A percentile compares a stretch with the other conserved stretches of the same genome.
These are phyloP conservation scores for Trichoderma parareesei DNA, from an alignment of 495 filamentous ascomycete species.

Conservation along the genomic window DNA sequence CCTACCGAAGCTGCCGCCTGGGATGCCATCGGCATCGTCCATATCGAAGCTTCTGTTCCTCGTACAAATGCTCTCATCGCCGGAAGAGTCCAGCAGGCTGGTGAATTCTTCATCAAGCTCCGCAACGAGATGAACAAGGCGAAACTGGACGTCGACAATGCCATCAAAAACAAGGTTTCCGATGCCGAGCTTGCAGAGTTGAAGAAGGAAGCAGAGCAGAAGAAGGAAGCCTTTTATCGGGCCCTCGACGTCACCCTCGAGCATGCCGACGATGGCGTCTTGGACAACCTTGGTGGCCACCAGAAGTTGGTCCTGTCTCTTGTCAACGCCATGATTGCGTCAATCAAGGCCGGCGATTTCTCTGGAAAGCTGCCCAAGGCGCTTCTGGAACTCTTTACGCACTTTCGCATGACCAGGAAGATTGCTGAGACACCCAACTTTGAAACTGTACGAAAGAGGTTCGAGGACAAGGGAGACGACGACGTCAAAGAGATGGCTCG, in stretches of 20 bases:
- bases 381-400: slow-evolving; percentile 56
- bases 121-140: slow-evolving; percentile 21
- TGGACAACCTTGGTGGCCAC: slow-evolving; percentile 45
- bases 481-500: slow-evolving; percentile 39
- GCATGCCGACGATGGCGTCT: slow-evolving; percentile 54
- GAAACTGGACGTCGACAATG: slow-evolving; percentile 18
- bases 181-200: slow-evolving; percentile 5
- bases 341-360: slow-evolving; percentile 57
- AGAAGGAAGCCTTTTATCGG: slow-evolving; percentile 50
- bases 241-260: slow-evolving; percentile 52
- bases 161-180: slow-evolving; percentile 11
- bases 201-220: slow-evolving; percentile 37
- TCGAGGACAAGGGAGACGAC: slow-evolving; percentile 58
- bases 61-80: slow-evolving; percentile 18
- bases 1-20: slow-evolving; percentile 17
- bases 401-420: slow-evolving; percentile 46
- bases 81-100: slow-evolving; percentile 21
- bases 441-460: slow-evolving; percentile 50
- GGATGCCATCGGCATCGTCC: slow-evolving; percentile 25
- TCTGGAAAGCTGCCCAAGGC: slow-evolving; percentile 53
- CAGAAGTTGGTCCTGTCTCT: slow-evolving; percentile 40
- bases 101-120: slow-evolving; percentile 19
- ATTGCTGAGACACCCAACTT: slow-evolving; percentile 60
- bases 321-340: slow-evolving; percentile 56
- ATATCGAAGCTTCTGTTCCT: slow-evolving; percentile 18